Evolutionary conservation across 2,329 filamentous ascomycete species (phyloP).

Genomic region (Sclerotinia minor): DNA sequence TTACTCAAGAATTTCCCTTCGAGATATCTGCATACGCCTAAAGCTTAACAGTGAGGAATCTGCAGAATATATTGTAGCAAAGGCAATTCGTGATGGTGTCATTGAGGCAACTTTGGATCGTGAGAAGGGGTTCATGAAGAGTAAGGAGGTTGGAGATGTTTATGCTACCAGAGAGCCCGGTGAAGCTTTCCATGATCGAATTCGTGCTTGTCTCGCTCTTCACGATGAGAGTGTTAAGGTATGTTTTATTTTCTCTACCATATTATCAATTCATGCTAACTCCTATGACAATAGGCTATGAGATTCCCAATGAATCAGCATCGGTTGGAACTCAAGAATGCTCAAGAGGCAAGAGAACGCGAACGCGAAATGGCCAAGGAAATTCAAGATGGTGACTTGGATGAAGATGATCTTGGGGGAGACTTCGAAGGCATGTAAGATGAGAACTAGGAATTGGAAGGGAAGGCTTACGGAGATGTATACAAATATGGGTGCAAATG

Average conservation of each 20-base stretch:
- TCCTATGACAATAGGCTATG: constrained; percentile 69
- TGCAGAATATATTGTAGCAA: constrained; percentile 98
- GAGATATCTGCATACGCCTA: constrained; percentile 94
- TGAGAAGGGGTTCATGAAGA: constrained; percentile 97
- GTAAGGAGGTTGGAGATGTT: constrained; percentile 92
- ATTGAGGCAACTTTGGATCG: constrained; percentile 94
- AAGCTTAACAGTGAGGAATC: constrained; percentile 95
- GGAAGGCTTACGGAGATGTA: constrained; percentile 14
- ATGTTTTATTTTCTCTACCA: constrained; percentile 40
- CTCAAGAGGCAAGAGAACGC: constrained; percentile 93
- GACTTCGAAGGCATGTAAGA: constrained; percentile 93
- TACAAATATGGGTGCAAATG: constrained; percentile 17
- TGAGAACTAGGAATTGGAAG: constrained; percentile 17
- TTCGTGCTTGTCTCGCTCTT: constrained; percentile 83
- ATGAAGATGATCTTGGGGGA: constrained; percentile 92
- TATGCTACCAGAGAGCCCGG: constrained; percentile 95
- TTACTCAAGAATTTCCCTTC: constrained; percentile 93
- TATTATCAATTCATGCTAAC: constrained; percentile 12
- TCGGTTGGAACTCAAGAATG: constrained; percentile 93
- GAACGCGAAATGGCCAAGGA: constrained; percentile 98
- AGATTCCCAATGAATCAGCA: constrained; percentile 99
- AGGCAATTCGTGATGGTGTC: constrained; percentile 95
- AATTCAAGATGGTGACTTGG: constrained; percentile 95
- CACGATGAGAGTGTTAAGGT: constrained; percentile 99
- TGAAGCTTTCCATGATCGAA: constrained; percentile 97